These are phyloP conservation scores for Cadophora malorum DNA, from an alignment of 2,329 filamentous ascomycete genomes.

Conservation along the genomic window DNA sequence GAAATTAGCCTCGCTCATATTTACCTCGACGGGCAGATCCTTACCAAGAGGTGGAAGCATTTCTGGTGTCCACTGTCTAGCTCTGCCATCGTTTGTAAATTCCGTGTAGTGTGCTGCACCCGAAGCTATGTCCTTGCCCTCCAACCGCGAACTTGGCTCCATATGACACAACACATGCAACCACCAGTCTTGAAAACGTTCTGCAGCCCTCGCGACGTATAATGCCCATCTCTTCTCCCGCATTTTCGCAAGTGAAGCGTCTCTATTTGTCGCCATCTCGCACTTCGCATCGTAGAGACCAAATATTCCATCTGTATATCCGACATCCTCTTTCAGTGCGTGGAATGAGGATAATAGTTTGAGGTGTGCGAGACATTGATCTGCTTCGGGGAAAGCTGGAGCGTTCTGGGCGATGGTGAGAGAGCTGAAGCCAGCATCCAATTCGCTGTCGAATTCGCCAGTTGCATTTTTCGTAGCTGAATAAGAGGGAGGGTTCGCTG, in stretches of 20 bases:
- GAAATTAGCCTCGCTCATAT: conserved; percentile 24
- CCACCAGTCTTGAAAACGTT: conserved; percentile 74
- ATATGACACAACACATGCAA: conserved; percentile 43
- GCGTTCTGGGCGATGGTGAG: conserved; percentile 46
- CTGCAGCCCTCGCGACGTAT: conserved; percentile 70
- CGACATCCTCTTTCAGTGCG: conserved; percentile 69
- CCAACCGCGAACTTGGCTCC: conserved; percentile 38
- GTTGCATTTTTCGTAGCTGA: conserved; percentile 27
- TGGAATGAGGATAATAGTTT: conserved; percentile 75
- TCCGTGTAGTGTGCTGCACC: conserved; percentile 23
- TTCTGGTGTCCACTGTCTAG: conserved; percentile 47
- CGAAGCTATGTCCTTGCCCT: conserved; percentile 36
- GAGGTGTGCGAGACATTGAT: conserved; percentile 74
- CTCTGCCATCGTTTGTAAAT: conserved; percentile 31
- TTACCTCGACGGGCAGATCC: conserved; percentile 55
- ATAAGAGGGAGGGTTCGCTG: conserved; percentile 34
- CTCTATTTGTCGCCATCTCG: conserved; percentile 47
- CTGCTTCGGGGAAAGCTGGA: conserved; percentile 49
- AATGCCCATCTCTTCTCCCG: conserved; percentile 78
- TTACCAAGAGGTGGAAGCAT: conserved; percentile 66
- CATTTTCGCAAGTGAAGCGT: conserved; percentile 57
- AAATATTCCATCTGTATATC: conserved; percentile 71
- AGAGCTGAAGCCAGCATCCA: conserved; percentile 48
- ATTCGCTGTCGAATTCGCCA: conserved; percentile 29
- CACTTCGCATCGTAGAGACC: conserved; percentile 58